These are phyloP conservation scores for Xanthoconium stramineum DNA, from an alignment of 768 basidiomycete genomes.

Conservation along the genomic window DNA sequence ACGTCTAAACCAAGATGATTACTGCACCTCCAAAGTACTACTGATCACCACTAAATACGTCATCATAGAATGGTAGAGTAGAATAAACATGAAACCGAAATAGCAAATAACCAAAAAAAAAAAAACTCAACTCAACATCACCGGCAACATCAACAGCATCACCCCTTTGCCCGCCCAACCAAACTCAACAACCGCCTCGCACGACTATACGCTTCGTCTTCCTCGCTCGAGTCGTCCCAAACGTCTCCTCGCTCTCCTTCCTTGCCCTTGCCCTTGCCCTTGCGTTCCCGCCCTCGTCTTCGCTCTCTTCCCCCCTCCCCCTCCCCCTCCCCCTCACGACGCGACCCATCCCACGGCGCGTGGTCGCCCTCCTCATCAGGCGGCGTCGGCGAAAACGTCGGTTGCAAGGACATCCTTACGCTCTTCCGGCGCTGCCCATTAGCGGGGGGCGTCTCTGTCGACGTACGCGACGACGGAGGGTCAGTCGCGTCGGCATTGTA, in stretches of 20 bases:
- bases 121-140: too few relatives aligned
- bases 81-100: too few relatives aligned
- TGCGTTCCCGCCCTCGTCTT: background rate
- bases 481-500: background rate
- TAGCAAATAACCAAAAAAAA: too few relatives aligned
- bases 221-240: constrained; percentile 77
- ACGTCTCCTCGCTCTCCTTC: constrained; percentile 32
- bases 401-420: constrained; percentile 73
- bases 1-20: too few relatives aligned
- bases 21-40: too few relatives aligned
- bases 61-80: too few relatives aligned
- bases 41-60: too few relatives aligned
- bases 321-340: background rate
- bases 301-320: background rate
- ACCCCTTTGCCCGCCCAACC: constrained; percentile 33
- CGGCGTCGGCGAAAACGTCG: constrained; percentile 72
- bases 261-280: background rate
- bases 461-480: constrained; percentile 12
- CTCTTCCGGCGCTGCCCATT: constrained; percentile 51
- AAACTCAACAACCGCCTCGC: constrained; percentile 54
- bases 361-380: constrained; percentile 43
- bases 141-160: background rate
- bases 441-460: constrained; percentile 15
- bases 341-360: constrained; percentile 8
- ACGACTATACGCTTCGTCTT: constrained; percentile 62